Evolutionary conservation across 495 filamentous ascomycete genomes (phyloP), one percentile per base, ranked within the genome.

Genomic region (Neurospora sp.): DNA sequence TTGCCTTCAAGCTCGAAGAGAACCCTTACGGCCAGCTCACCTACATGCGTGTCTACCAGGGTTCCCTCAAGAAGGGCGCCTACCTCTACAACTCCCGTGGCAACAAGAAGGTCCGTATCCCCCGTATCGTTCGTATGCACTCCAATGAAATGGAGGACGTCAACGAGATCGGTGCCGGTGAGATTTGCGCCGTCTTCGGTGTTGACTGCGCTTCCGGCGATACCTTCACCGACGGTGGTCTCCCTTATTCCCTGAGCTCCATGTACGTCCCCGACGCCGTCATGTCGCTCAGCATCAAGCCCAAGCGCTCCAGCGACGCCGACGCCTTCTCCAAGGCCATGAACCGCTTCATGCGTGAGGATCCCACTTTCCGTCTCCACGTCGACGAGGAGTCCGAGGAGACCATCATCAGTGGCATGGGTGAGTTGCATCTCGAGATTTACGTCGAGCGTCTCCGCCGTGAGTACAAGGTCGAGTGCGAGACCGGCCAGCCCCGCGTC

Each of bases 81-180:
- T 91, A 93, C 79, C 89, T 99, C 40, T 97, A 90, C 88, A 99
- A 99, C 79, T 93, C 96, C 10, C 91, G 95, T 73, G 94, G 88
- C 70, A 90, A 93, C 80, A 98, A 98, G 87, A 98, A 96, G 84
- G 90, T 99, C 80, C 96, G 97, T 82, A 90, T 98, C 72, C 96
- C 96, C 27, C 91, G 94, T 77, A 99, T 99, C 77, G 96, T 99
- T 68, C 92, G 96, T 65, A 99, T 99, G 96, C 96, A 99, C 86
- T 97, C 94, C 40, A 97, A 98, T 79, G 96, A 99, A 80, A 96
- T 99, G 96, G 96, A 98, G 82, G 96, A 99, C 75, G 92, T 97
- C 16, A 84, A 79, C 68, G 94, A 98, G 80, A 91, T 99, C 69
- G 92, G 93, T 59, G 94, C 96, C 45, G 96, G 96, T 78, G 96